These are phyloP conservation scores for Lachnellula cervina DNA, from an alignment of 2,329 filamentous ascomycete species.

Conservation along the genomic window DNA sequence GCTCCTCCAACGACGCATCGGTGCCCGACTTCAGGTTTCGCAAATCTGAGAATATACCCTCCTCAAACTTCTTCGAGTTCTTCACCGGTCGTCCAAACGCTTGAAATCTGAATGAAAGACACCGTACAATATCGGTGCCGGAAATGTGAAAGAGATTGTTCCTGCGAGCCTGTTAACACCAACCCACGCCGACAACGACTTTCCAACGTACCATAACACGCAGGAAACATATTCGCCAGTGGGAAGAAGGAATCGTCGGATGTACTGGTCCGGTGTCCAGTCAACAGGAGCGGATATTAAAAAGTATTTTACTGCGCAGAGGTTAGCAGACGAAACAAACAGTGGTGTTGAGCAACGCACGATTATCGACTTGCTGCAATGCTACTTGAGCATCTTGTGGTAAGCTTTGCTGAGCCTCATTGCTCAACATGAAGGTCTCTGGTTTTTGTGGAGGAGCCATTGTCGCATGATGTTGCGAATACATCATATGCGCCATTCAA, in stretches of 20 bases:
- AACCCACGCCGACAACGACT: slow-evolving; percentile 8
- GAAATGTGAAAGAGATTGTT: slow-evolving; percentile 99
- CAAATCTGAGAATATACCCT: slow-evolving; percentile 97
- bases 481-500: slow-evolving; percentile 53
- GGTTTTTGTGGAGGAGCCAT: slow-evolving; percentile 95
- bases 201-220: slow-evolving; percentile 69
- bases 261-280: slow-evolving; percentile 95
- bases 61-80: slow-evolving; percentile 99
- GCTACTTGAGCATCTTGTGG: slow-evolving; percentile 96
- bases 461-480: slow-evolving; percentile 68
- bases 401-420: slow-evolving; percentile 91
- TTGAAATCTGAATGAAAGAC: slow-evolving; percentile 95
- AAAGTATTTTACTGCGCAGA: slow-evolving; percentile 85
- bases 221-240: slow-evolving; percentile 99
- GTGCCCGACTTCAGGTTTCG: slow-evolving; percentile 98
- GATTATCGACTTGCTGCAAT: slow-evolving; percentile 95
- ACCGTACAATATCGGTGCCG: slow-evolving; percentile 97
- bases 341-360: slow-evolving; percentile 52
- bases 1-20: slow-evolving; percentile 96
- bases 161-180: slow-evolving; percentile 44
- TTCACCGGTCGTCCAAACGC: slow-evolving; percentile 97
- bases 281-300: slow-evolving; percentile 97
- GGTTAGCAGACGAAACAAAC: slow-evolving; percentile 23
- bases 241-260: slow-evolving; percentile 88
- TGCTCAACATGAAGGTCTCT: slow-evolving; percentile 97